A percentile compares a stretch with the other conserved stretches of the same genome.
Conservation (phyloP, 2,329 filamentous ascomycete species). For the Emergomyces africanus region DNA sequence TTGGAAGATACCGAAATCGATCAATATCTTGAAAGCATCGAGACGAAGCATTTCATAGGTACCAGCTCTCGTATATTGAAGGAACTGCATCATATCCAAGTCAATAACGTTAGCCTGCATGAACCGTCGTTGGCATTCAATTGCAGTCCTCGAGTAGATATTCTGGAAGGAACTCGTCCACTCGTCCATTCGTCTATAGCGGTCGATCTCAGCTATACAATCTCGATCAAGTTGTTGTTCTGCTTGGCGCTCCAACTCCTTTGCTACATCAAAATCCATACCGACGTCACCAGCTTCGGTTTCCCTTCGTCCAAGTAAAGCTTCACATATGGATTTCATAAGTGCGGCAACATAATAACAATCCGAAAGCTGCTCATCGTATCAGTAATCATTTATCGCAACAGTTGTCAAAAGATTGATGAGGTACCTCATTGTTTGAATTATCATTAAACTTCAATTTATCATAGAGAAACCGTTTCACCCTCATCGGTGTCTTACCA, state of each 20-base stretch:
- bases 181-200: conserved; percentile 52
- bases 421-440: conserved; percentile 54
- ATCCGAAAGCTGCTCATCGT: conserved; percentile 56
- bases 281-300: conserved; percentile 27
- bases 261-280: conserved; percentile 33
- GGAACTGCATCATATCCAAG: conserved; percentile 42
- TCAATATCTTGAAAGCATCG: conserved; percentile 45
- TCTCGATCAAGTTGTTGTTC: conserved; percentile 44
- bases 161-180: conserved; percentile 56
- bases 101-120: conserved; percentile 41
- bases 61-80: conserved; percentile 47
- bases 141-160: conserved; percentile 47
- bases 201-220: conserved; percentile 48
- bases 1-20: conserved; percentile 42
- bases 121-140: conserved; percentile 46
- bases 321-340: conserved; percentile 50
- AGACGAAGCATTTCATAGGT: conserved; percentile 49
- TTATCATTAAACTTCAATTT: conserved; percentile 93
- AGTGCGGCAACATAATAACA: conserved; percentile 76
- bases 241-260: conserved; percentile 36
- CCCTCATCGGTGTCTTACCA: conserved; percentile 64
- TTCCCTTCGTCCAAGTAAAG: conserved; percentile 36
- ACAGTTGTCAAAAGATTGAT: background rate
- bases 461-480: conserved; percentile 74
- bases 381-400: background rate